phyloP scores from a whole-genome alignment of 1,284 basidiomycete species.

The Tilletia indica region DNA sequence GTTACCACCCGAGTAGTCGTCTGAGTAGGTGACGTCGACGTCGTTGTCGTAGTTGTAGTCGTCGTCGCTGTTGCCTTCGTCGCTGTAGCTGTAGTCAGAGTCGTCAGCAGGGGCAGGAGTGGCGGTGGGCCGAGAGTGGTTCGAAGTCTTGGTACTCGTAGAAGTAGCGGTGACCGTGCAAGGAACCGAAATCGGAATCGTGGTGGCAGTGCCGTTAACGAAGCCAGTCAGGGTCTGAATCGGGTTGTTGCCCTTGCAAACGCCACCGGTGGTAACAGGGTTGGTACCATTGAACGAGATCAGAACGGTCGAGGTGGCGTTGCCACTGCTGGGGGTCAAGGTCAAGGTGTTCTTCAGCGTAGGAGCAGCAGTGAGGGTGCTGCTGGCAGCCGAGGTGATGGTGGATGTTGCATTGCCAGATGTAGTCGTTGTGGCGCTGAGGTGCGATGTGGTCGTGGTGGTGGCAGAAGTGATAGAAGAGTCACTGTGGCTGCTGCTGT shows the following conservation, averaged over 20 bases:
- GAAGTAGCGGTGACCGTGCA: constrained; percentile 5
- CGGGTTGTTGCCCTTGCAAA: neutral
- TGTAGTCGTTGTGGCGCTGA: neutral
- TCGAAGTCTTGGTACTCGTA: neutral
- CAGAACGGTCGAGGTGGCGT: constrained; percentile 2
- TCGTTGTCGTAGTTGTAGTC: constrained; percentile 8
- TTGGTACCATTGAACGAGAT: constrained; percentile 15
- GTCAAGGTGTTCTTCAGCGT: constrained; percentile 14
- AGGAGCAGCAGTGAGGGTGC: constrained; percentile 6
- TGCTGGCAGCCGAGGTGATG: constrained; percentile 4
- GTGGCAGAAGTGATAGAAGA: neutral
- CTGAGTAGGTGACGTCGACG: neutral
- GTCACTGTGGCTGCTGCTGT: neutral
- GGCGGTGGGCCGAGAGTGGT: neutral
- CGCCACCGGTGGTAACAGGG: neutral
- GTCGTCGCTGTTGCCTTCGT: neutral
- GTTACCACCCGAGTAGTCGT: neutral
- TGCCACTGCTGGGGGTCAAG: constrained; percentile 7
- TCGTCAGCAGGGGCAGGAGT: neutral
- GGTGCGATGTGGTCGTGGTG: neutral
- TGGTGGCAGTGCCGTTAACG: constrained; percentile 16
- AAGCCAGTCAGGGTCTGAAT: constrained; percentile 12
- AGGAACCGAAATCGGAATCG: constrained; percentile 12
- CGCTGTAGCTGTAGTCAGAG: constrained; percentile 1
- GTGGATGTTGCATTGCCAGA: constrained; percentile 12